These are phyloP conservation scores for Prunus mira DNA, from an alignment of 306 rosid genomes.

Conservation along the genomic window DNA sequence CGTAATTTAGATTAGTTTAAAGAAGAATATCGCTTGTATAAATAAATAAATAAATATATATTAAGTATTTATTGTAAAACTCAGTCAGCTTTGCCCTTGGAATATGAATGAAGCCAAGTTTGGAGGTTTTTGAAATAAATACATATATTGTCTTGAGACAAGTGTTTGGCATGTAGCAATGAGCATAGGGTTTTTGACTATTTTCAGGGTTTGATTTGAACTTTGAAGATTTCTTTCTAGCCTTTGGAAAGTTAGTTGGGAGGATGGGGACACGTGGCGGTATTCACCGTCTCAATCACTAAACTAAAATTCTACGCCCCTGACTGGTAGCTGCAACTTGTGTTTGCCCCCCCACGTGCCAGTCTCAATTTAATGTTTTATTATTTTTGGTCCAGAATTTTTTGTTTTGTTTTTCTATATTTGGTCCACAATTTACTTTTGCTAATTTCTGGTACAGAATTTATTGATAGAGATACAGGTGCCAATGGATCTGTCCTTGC, in stretches of 20 bases:
- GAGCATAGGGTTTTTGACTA: not conserved
- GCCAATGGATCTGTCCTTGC: too few species aligned
- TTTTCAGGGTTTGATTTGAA: not conserved
- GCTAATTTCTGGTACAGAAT: too few species aligned
- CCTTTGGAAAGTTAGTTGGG: conserved; percentile 34
- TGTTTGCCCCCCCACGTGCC: conserved; percentile 11
- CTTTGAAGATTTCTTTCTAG: conserved; percentile 2
- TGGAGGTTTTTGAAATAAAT: too few species aligned
- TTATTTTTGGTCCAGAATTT: not conserved
- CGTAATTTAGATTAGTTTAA: too few species aligned
- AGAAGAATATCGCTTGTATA: too few species aligned
- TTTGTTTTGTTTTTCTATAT: too few species aligned
- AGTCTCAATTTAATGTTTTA: not conserved
- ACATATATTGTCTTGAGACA: not conserved
- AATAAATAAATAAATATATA: too few species aligned
- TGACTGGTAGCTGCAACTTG: conserved; percentile 27
- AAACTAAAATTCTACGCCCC: conserved; percentile 12
- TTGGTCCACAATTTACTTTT: too few species aligned
- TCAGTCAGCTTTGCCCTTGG: not conserved
- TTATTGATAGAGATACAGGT: too few species aligned
- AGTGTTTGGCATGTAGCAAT: conserved; percentile 5
- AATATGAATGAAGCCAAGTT: not conserved
- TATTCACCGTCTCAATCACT: not conserved
- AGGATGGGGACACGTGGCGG: conserved; percentile 9
- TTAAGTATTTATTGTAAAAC: not conserved